These are phyloP conservation scores for Hymenoscyphus repandus DNA, from an alignment of 2,329 filamentous ascomycete genomes.

Conservation along the genomic window DNA sequence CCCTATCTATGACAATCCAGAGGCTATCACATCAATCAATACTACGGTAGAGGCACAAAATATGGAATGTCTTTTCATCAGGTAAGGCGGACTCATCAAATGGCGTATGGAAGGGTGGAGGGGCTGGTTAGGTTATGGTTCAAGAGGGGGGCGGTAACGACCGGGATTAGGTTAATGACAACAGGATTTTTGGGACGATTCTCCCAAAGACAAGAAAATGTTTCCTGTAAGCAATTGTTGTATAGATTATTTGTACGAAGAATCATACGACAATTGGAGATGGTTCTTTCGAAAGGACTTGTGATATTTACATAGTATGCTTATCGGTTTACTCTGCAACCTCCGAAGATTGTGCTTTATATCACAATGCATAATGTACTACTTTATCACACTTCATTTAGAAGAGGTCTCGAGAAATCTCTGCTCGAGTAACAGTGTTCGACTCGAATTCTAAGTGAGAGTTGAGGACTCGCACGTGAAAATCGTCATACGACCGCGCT, in stretches of 20 bases:
- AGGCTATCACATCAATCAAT: conserved; percentile 10
- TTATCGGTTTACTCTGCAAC: background rate
- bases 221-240: conserved; percentile 13
- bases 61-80: conserved; percentile 5
- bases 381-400: too few species aligned
- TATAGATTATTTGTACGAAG: conserved; percentile 15
- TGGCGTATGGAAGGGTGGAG: background rate
- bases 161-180: conserved; percentile 15
- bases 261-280: background rate
- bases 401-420: background rate
- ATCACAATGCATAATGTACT: too few species aligned
- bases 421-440: too few species aligned
- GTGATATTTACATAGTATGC: too few species aligned
- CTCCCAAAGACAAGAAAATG: conserved; percentile 14
- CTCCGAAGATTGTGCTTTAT: background rate
- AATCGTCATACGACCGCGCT: background rate
- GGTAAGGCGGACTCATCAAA: background rate
- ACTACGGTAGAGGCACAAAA: conserved; percentile 3
- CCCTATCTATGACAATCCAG: conserved; percentile 2
- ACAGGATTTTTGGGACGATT: conserved; percentile 19
- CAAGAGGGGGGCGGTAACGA: conserved; percentile 8
- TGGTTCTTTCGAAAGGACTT: background rate
- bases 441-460: too few species aligned
- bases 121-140: background rate
- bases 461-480: background rate